Evolutionary conservation across 1,139 yeast species (phyloP).

Genomic region (Scheffersomyces titani): DNA sequence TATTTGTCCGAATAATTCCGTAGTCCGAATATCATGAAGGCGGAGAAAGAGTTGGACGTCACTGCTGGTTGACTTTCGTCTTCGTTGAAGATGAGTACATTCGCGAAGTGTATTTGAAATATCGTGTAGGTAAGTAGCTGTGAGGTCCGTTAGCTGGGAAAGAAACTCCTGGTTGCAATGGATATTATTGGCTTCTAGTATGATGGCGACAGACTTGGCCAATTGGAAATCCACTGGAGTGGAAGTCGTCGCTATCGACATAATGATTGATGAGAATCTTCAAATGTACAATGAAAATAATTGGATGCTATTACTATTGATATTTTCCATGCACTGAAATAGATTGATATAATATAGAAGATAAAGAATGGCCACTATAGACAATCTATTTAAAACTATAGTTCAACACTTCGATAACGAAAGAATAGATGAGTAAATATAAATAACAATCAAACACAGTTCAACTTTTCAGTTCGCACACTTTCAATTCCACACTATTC

Average conservation of each 20-base stretch:
- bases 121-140: constrained; percentile 52
- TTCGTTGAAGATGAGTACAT: constrained; percentile 66
- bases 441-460: neutral
- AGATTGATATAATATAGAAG: neutral
- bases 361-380: neutral
- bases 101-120: constrained; percentile 50
- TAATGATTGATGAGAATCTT: neutral
- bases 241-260: neutral
- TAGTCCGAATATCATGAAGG: constrained; percentile 45
- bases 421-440: neutral
- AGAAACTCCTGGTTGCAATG: constrained; percentile 45
- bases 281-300: no score
- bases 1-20: constrained; percentile 47
- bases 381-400: no score
- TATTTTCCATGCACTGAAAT: no score
- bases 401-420: neutral
- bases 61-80: constrained; percentile 56
- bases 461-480: neutral
- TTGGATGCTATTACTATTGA: no score
- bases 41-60: constrained; percentile 57
- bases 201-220: constrained; percentile 32
- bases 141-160: constrained; percentile 46
- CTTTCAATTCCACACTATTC: neutral
- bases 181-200: constrained; percentile 39
- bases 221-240: constrained; percentile 38